These are phyloP conservation scores for Elsinoe ampelina DNA, from an alignment of 2,329 filamentous ascomycete species.

Conservation along the genomic window DNA sequence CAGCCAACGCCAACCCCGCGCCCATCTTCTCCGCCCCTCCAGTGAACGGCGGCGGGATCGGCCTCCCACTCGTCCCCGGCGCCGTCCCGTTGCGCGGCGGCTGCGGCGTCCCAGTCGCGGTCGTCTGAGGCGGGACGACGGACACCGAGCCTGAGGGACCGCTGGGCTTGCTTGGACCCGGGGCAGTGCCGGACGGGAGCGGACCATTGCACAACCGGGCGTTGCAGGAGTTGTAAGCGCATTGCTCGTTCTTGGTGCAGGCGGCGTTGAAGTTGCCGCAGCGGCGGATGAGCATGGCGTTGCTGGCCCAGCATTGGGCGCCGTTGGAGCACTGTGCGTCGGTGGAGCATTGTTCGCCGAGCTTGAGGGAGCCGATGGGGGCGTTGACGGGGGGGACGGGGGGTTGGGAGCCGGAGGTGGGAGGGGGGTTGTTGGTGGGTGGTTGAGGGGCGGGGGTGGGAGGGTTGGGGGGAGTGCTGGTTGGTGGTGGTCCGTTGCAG, in stretches of 20 bases:
- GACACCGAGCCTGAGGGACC: neutral
- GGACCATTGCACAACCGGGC: conserved; percentile 21
- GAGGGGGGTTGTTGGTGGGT: neutral
- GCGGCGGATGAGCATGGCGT: conserved; percentile 13
- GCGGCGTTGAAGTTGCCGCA: conserved; percentile 20
- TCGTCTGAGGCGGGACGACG: neutral
- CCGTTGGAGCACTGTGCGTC: conserved; percentile 18
- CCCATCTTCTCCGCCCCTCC: neutral
- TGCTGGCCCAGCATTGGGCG: conserved; percentile 19
- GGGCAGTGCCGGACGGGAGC: neutral
- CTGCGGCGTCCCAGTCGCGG: neutral
- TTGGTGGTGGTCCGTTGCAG: conserved; percentile 18
- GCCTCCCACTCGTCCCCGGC: neutral
- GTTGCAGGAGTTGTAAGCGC: conserved; percentile 22
- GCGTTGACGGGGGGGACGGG: conserved; percentile 16
- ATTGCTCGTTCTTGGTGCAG: conserved; percentile 19
- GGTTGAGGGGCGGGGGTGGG: neutral
- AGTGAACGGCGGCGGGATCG: neutral
- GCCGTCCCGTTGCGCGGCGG: neutral
- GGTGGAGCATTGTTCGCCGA: conserved; percentile 18
- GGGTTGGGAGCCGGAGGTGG: neutral
- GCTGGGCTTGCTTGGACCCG: neutral
- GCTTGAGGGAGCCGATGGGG: conserved; percentile 17
- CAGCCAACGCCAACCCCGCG: neutral
- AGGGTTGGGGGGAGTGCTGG: neutral